phyloP scores from a whole-genome alignment of 179 eudicot species.

The Gypsophila paniculata region DNA sequence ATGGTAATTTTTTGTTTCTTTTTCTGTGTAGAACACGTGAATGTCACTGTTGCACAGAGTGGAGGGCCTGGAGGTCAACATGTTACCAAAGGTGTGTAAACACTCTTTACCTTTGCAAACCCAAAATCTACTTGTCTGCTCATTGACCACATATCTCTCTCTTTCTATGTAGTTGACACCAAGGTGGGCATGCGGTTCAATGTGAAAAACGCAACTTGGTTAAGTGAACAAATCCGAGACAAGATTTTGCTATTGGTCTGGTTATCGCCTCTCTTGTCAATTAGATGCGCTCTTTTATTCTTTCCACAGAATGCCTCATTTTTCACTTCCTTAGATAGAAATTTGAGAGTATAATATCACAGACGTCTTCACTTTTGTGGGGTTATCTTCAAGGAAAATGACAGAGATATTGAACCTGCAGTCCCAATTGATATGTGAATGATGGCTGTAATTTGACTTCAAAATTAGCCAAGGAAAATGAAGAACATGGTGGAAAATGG shows the following conservation, averaged over 20 bases:
- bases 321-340: no score
- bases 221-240: constrained; percentile 70
- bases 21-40: constrained; percentile 58
- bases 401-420: not conserved
- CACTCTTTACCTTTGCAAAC: constrained; percentile 1
- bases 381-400: not conserved
- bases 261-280: constrained; percentile 8
- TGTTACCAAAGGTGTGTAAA: constrained; percentile 65
- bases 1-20: not conserved
- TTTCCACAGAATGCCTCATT: not conserved
- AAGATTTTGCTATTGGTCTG: constrained; percentile 69
- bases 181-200: constrained; percentile 96
- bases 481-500: not conserved
- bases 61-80: constrained; percentile 93
- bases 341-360: not conserved
- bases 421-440: not conserved
- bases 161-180: constrained; percentile 54
- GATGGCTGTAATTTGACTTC: not conserved
- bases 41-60: constrained; percentile 71
- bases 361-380: not conserved
- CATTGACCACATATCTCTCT: not conserved
- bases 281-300: not conserved
- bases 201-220: constrained; percentile 75
- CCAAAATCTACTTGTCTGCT: not conserved
- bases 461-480: not conserved